Evolutionary conservation across 805 yeast species (phyloP).

Genomic region (Geotrichum ghanense): DNA sequence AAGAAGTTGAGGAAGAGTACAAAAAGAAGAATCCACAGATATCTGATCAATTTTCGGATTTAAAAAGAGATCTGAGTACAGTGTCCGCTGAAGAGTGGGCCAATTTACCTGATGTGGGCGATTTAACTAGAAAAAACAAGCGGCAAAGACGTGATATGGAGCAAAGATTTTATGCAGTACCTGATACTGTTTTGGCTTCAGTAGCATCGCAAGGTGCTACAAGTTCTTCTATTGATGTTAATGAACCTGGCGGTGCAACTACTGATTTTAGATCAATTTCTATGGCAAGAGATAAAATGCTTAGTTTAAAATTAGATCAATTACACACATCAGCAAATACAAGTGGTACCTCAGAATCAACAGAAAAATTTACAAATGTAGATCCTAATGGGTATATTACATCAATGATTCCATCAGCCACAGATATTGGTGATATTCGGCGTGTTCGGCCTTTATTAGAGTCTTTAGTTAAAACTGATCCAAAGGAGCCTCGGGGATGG

Average conservation of each 20-base stretch:
- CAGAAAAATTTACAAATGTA: constrained; percentile 18
- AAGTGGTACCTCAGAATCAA: constrained; percentile 3
- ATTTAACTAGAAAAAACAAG: constrained; percentile 70
- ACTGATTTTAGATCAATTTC: constrained; percentile 46
- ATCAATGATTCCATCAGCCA: constrained; percentile 24
- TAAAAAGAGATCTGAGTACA: constrained; percentile 47
- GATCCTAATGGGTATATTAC: constrained; percentile 33
- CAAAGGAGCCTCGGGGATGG: constrained; percentile 69
- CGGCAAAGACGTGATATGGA: constrained; percentile 50
- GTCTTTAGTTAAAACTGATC: constrained; percentile 63
- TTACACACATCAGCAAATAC: constrained; percentile 14
- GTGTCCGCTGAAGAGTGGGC: constrained; percentile 71
- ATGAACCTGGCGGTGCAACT: constrained; percentile 13
- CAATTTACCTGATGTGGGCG: constrained; percentile 77
- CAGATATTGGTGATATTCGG: constrained; percentile 42
- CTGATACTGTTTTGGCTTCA: constrained; percentile 51
- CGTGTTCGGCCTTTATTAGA: constrained; percentile 49
- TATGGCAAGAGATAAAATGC: constrained; percentile 49
- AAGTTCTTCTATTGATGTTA: constrained; percentile 26
- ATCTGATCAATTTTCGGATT: constrained; percentile 51
- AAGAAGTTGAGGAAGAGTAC: constrained; percentile 15
- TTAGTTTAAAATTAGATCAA: constrained; percentile 43
- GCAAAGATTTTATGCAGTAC: constrained; percentile 70
- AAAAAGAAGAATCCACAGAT: constrained; percentile 25
- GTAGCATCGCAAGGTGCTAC: constrained; percentile 22